Evolutionary conservation across 116 monocot species (phyloP), one percentile per base, ranked within the genome.

Genomic region (Dioscorea cayenensis): DNA sequence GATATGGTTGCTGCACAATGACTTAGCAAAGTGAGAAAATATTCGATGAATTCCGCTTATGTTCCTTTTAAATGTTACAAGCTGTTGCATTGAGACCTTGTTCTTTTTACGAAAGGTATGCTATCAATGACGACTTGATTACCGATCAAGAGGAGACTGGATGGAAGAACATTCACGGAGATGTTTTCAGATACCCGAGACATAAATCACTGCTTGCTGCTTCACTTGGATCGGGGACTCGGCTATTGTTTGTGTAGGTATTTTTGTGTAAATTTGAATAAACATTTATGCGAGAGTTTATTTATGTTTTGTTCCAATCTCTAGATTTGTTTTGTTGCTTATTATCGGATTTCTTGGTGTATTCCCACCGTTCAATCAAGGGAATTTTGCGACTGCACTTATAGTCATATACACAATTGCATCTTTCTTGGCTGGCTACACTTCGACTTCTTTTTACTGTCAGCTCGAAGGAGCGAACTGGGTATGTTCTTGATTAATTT

Each of bases 301-400:
- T 21, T n/a, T n/a, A 9, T 27, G 63, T 23, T 23, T 9, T 7
- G 80, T 83, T 74, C 89, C 89, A 66, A 89, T 93, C 70, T 93
- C 89, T 4, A 32, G 43, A 10, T 43, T 43, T 0, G 11, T 12
- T 43, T 43, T 8, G 6, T 5, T 43, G 43, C 43, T 43, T 6
- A 9, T 43, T 12, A 43, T 43, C 43, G 43, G 43, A 43, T 32
- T 93, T 60, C 87, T 93, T 50, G 93, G 89, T 8, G 93, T 93
- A 35, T 93, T 93, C 69, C 89, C 89, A 72, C 93, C 89, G 4
- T 93, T 87, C 77, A 93, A 93, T 51, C 77, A 89, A 60, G 93
- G 93, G 32, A 32, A 32, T 32, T 51, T 51, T 51, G 51, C 17
- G 11, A 51, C 11, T 14, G 51, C 51, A 51, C 51, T 51, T 51